These are phyloP conservation scores for Juglanconis oblonga DNA, from an alignment of 2,329 filamentous ascomycete genomes.

Conservation along the genomic window DNA sequence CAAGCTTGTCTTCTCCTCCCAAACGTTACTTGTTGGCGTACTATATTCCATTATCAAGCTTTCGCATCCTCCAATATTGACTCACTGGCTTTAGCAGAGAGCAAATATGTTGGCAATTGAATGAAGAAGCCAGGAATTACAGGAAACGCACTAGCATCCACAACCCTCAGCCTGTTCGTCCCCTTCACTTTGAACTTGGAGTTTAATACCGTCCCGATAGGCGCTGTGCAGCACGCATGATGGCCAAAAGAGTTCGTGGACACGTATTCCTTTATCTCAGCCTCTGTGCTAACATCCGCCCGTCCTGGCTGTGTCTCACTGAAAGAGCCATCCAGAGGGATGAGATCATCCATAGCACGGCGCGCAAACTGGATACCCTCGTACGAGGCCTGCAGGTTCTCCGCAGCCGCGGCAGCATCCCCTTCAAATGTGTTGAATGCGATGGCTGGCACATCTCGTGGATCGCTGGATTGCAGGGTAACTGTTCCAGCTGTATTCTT, in stretches of 20 bases:
- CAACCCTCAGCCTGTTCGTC: slow-evolving; percentile 49
- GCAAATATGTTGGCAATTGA: slow-evolving; percentile 49
- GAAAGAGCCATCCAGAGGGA: slow-evolving; percentile 12
- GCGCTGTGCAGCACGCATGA: slow-evolving; percentile 19
- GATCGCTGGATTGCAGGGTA: slow-evolving; percentile 56
- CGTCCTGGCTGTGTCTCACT: slow-evolving; percentile 22
- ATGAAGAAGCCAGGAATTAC: slow-evolving; percentile 41
- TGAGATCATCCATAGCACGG: slow-evolving; percentile 12
- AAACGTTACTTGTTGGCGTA: no score
- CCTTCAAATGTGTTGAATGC: slow-evolving; percentile 59
- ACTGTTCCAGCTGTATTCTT: slow-evolving; percentile 63
- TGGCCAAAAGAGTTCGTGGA: slow-evolving; percentile 20
- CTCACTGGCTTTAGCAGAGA: slow-evolving; percentile 14
- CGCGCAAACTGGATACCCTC: slow-evolving; percentile 55
- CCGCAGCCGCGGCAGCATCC: slow-evolving; percentile 42
- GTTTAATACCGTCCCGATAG: slow-evolving; percentile 46
- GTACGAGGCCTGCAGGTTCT: slow-evolving; percentile 50
- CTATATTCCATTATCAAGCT: no score
- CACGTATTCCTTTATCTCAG: slow-evolving; percentile 20
- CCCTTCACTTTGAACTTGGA: slow-evolving; percentile 50
- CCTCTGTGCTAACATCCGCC: slow-evolving; percentile 11
- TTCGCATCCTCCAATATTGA: slow-evolving; percentile 8
- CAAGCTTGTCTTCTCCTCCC: no score
- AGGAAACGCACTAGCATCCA: slow-evolving; percentile 54
- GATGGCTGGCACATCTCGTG: slow-evolving; percentile 62